Percentiles rank a stretch among this genome's conserved stretches.
These are phyloP conservation scores for Cadophora malorum DNA, from an alignment of 2,329 filamentous ascomycete species.

Conservation along the genomic window DNA sequence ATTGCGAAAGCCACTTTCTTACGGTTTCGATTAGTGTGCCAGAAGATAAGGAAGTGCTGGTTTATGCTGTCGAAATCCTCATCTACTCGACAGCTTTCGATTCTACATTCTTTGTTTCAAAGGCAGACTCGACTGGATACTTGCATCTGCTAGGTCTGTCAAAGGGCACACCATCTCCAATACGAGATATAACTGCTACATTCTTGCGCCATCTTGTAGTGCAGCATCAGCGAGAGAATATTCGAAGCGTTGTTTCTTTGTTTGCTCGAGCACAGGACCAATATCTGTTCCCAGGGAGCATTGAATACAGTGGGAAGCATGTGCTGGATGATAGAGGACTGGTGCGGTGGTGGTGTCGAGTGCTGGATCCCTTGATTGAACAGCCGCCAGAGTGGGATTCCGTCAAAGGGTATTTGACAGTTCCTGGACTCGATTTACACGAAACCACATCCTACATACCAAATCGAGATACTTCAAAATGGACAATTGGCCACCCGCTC, in stretches of 20 bases:
- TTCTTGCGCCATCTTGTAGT: conserved; percentile 80
- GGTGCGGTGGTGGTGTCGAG: conserved; percentile 95
- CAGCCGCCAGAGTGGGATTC: conserved; percentile 48
- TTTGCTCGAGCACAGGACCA: conserved; percentile 93
- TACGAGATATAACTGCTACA: conserved; percentile 74
- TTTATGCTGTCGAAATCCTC: conserved; percentile 85
- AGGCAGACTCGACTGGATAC: conserved; percentile 95
- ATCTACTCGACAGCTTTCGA: conserved; percentile 82
- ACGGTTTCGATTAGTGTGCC: conserved; percentile 56
- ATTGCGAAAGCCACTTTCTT: conserved; percentile 84
- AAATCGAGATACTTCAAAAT: conserved; percentile 48
- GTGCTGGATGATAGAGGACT: conserved; percentile 88
- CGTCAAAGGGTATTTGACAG: conserved; percentile 80
- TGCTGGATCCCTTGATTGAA: conserved; percentile 74
- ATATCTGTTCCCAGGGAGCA: conserved; percentile 92
- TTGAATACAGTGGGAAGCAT: conserved; percentile 85
- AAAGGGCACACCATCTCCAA: conserved; percentile 70
- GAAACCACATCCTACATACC: conserved; percentile 85
- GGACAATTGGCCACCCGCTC: conserved; percentile 77
- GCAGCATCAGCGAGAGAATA: conserved; percentile 66
- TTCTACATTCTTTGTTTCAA: conserved; percentile 92
- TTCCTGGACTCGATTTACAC: conserved; percentile 84
- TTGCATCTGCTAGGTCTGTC: conserved; percentile 70
- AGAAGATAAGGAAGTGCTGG: conserved; percentile 58
- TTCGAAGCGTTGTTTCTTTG: conserved; percentile 80